phyloP scores from a whole-genome alignment of 1,284 basidiomycete species.

The Microbotryum silenes-acaulis region DNA sequence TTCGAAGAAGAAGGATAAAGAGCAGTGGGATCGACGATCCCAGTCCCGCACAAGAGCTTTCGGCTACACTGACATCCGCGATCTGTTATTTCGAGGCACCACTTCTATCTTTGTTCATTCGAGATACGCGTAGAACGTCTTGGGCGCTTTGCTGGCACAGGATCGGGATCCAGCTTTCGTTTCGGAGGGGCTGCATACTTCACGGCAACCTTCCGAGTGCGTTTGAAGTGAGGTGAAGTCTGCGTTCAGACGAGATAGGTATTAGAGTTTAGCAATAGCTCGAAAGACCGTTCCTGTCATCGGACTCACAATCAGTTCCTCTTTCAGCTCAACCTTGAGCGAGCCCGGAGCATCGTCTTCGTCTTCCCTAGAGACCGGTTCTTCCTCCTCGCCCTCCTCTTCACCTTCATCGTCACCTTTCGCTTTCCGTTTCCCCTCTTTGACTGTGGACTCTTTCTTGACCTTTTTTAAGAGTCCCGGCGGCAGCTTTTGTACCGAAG shows the following conservation, averaged over 20 bases:
- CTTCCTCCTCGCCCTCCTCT: constrained; percentile 36
- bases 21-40: too few relatives aligned
- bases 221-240: constrained; percentile 13
- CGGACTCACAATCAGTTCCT: constrained; percentile 27
- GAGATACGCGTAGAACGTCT: too few relatives aligned
- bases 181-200: too few relatives aligned
- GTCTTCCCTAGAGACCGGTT: constrained; percentile 48
- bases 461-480: constrained; percentile 43
- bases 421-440: constrained; percentile 46
- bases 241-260: neutral
- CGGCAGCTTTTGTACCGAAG: constrained; percentile 54
- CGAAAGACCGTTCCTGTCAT: neutral
- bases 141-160: too few relatives aligned
- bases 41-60: too few relatives aligned
- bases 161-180: too few relatives aligned
- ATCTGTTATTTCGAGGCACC: too few relatives aligned
- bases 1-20: too few relatives aligned
- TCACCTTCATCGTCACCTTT: constrained; percentile 37
- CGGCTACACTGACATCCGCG: too few relatives aligned
- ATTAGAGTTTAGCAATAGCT: neutral
- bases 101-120: too few relatives aligned
- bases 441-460: constrained; percentile 41
- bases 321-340: constrained; percentile 29
- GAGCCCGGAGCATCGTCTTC: constrained; percentile 38
- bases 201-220: neutral